Evolutionary conservation across 2,329 filamentous ascomycete species (phyloP).

Genomic region (Penicillium nordicum): DNA sequence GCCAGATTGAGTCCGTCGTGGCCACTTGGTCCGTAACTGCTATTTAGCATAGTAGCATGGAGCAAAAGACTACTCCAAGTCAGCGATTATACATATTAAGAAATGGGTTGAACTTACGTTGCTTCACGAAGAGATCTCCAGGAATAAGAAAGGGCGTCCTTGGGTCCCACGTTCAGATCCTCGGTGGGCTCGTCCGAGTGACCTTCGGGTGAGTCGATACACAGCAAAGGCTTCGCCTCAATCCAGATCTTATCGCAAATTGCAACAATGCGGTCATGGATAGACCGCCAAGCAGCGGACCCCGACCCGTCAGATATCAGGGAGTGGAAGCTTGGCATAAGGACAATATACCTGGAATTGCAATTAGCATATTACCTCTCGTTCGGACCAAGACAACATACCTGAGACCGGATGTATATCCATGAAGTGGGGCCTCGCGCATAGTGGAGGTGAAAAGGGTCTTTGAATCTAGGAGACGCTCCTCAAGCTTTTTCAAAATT

Average conservation of each 20-base stretch:
- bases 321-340: slow-evolving; percentile 40
- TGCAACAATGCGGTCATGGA: slow-evolving; percentile 52
- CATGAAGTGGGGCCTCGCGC: slow-evolving; percentile 64
- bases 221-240: slow-evolving; percentile 72
- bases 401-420: slow-evolving; percentile 65
- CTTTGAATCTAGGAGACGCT: slow-evolving; percentile 62
- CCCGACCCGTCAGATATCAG: slow-evolving; percentile 28
- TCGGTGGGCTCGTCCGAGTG: slow-evolving; percentile 60
- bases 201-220: slow-evolving; percentile 91
- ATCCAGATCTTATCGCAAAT: slow-evolving; percentile 71
- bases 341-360: slow-evolving; percentile 47
- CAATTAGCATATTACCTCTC: neutral
- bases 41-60: slow-evolving; percentile 57
- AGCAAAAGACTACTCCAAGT: slow-evolving; percentile 62
- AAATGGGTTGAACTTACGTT: slow-evolving; percentile 54
- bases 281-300: slow-evolving; percentile 28
- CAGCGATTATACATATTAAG: slow-evolving; percentile 13
- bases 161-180: slow-evolving; percentile 71
- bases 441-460: slow-evolving; percentile 65
- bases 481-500: slow-evolving; percentile 61
- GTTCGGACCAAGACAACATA: slow-evolving; percentile 32
- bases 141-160: slow-evolving; percentile 88
- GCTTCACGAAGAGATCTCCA: slow-evolving; percentile 95
- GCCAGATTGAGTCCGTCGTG: slow-evolving; percentile 49
- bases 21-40: slow-evolving; percentile 47